A percentile compares a stretch with the other conserved stretches of the same genome.
phyloP scores from a whole-genome alignment of 257 asterid genomes.

The Echium plantagineum region DNA sequence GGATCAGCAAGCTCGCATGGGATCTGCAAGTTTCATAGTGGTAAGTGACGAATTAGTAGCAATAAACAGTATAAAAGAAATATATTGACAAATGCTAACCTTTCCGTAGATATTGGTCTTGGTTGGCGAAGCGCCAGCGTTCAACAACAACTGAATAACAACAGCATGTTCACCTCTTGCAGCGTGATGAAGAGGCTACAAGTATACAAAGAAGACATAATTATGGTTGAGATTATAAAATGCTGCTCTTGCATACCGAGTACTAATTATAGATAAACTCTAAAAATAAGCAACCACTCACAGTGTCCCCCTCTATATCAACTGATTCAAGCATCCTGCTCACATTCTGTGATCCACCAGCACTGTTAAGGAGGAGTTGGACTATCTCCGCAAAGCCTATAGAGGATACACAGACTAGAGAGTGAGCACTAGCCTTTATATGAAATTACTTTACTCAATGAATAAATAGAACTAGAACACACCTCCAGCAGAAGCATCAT shows the following conservation, averaged over 20 bases:
- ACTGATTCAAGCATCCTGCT: constrained; percentile 59
- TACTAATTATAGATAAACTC: background rate
- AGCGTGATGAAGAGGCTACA: constrained; percentile 85
- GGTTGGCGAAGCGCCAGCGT: constrained; percentile 56
- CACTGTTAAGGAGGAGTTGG: constrained; percentile 35
- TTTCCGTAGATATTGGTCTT: constrained; percentile 41
- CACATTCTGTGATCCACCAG: constrained; percentile 37
- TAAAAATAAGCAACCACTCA: constrained; percentile 24
- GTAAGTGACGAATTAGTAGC: background rate
- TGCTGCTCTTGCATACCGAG: constrained; percentile 1
- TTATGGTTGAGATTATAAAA: background rate
- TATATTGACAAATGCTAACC: constrained; percentile 22
- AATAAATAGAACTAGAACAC: constrained; percentile 1
- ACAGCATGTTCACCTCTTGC: constrained; percentile 65
- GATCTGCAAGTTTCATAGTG: constrained; percentile 24
- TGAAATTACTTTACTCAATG: background rate
- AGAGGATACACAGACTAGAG: constrained; percentile 1
- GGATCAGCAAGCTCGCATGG: constrained; percentile 63
- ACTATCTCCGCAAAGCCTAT: constrained; percentile 60
- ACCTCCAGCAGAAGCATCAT: constrained; percentile 96
- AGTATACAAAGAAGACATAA: background rate
- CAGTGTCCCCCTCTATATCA: constrained; percentile 80
- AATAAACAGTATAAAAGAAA: background rate
- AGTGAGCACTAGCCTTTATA: background rate
- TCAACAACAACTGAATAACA: constrained; percentile 41